Conservation (phyloP, 1,284 basidiomycete genomes). For the Mycosarcoma mackinlayi region DNA sequence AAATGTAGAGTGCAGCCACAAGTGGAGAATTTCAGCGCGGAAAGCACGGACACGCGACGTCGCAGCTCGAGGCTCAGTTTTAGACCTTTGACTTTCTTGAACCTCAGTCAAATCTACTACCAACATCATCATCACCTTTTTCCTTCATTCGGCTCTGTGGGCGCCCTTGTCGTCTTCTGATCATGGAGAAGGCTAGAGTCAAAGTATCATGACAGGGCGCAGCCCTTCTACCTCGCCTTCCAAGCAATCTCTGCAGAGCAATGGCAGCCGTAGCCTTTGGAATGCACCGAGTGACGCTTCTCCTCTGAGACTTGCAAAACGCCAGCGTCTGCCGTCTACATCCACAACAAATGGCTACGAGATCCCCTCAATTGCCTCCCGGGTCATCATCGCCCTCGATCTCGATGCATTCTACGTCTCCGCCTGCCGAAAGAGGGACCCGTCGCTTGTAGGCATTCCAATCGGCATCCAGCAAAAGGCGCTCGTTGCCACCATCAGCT, state of each 20-base stretch:
- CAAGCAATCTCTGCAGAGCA: conserved; percentile 8
- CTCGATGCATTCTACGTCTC: conserved; percentile 66
- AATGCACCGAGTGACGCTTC: neutral
- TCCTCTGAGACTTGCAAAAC: conserved; percentile 9
- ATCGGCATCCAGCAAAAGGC: conserved; percentile 70
- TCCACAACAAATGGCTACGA: neutral
- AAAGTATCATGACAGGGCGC: conserved; percentile 36
- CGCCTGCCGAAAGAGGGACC: conserved; percentile 67
- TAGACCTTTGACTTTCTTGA: neutral
- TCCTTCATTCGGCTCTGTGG: neutral
- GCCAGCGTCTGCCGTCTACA: conserved; percentile 6
- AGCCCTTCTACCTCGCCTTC: conserved; percentile 30
- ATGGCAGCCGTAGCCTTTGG: neutral
- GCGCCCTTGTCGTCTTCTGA: neutral
- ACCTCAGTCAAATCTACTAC: neutral
- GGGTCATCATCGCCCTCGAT: conserved; percentile 53
- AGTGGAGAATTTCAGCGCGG: conserved; percentile 17
- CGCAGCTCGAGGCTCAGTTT: conserved; percentile 2
- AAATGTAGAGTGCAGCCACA: neutral
- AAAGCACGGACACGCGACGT: conserved; percentile 14
- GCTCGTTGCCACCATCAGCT: conserved; percentile 69
- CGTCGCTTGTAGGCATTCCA: conserved; percentile 65
- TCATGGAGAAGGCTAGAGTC: conserved; percentile 8
- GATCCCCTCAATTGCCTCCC: conserved; percentile 6
- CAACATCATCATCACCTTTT: neutral